phyloP scores from a whole-genome alignment of 306 rosid species.

The Quercus engelmannii region DNA sequence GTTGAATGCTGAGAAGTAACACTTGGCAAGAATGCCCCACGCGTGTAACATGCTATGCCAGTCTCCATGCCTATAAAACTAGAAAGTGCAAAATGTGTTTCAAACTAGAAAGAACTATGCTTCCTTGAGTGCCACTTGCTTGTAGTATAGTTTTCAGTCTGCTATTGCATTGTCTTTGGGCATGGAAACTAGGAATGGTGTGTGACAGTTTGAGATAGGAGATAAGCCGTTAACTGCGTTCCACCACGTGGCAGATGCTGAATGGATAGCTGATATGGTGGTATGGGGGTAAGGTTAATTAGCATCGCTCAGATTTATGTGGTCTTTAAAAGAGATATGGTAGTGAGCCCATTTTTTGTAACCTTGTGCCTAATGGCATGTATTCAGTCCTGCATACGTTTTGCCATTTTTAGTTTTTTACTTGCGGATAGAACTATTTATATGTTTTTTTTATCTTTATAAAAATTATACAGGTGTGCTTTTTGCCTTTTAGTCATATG shows the following conservation, averaged over 20 bases:
- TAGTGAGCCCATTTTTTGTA: constrained; percentile 20
- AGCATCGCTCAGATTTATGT: constrained; percentile 57
- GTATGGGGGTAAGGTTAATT: constrained; percentile 32
- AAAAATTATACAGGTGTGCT: too few relatives aligned
- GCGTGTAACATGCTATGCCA: constrained; percentile 60
- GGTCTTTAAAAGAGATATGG: constrained; percentile 64
- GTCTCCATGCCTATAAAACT: constrained; percentile 60
- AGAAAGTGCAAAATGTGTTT: neutral
- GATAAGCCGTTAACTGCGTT: constrained; percentile 52
- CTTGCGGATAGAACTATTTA: neutral
- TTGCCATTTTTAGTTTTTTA: neutral
- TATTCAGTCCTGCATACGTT: neutral
- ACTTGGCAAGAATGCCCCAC: constrained; percentile 54
- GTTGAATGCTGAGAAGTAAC: constrained; percentile 56
- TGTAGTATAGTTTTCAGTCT: constrained; percentile 1
- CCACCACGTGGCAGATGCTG: constrained; percentile 46
- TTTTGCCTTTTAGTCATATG: too few relatives aligned
- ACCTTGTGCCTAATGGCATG: constrained; percentile 4
- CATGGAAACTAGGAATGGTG: constrained; percentile 16
- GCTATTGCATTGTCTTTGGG: constrained; percentile 21
- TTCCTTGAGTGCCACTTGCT: neutral
- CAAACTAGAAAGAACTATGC: neutral
- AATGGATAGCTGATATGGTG: constrained; percentile 33
- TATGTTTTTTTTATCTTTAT: too few relatives aligned
- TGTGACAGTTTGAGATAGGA: constrained; percentile 32